Conservation (phyloP, 1,284 basidiomycete species). For the Papiliotrema terrestris region DNA sequence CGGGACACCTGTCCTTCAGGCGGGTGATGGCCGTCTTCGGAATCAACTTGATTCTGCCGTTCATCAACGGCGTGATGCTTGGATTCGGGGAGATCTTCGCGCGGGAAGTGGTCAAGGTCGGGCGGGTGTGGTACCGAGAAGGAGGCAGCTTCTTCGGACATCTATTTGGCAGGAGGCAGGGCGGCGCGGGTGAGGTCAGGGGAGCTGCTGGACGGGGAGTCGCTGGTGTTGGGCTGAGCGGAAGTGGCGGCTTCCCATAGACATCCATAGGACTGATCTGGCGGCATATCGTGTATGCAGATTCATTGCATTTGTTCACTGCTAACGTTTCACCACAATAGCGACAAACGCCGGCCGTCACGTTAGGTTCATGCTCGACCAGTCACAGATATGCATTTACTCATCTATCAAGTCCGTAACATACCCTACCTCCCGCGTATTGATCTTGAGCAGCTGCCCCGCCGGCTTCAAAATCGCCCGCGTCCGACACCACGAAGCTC, state of each 20-base stretch:
- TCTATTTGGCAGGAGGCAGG: conserved; percentile 14
- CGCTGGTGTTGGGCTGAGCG: conserved; percentile 39
- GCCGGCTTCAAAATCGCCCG: too few species aligned
- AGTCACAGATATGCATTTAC: too few species aligned
- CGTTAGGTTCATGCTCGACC: too few species aligned
- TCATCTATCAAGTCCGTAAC: not conserved
- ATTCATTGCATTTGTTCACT: not conserved
- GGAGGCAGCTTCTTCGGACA: conserved; percentile 18
- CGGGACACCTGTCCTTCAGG: conserved; percentile 68
- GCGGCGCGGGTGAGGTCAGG: conserved; percentile 1
- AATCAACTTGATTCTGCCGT: conserved; percentile 89
- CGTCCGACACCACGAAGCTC: too few species aligned
- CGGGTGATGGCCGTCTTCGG: conserved; percentile 77
- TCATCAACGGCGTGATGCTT: conserved; percentile 96
- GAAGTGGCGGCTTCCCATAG: conserved; percentile 13
- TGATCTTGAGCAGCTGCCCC: conserved; percentile 15
- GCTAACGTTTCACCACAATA: too few species aligned
- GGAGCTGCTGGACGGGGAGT: conserved; percentile 17
- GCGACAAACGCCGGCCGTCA: too few species aligned
- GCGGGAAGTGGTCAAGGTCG: conserved; percentile 71
- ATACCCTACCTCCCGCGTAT: not conserved
- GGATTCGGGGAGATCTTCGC: conserved; percentile 98
- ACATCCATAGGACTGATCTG: not conserved
- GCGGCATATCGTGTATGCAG: too few species aligned
- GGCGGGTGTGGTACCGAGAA: conserved; percentile 52